Evolutionary conservation across 345 rosid genomes (phyloP), one percentile per base, ranked within the genome.

Genomic region (Camelina sativa): DNA sequence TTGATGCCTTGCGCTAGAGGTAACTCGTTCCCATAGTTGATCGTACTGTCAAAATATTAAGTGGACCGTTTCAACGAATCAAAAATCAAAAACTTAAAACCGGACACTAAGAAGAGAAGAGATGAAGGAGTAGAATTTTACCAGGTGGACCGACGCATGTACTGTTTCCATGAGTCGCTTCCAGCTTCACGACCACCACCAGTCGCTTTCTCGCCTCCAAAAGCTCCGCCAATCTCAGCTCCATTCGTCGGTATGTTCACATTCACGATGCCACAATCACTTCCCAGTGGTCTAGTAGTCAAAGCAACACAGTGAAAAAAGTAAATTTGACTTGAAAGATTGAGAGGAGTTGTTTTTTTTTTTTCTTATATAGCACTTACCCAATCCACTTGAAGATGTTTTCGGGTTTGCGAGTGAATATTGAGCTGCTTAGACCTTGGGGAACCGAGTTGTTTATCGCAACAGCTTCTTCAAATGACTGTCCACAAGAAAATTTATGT

Each of bases 141-240:
- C 99, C 99, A 92, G 51, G 97, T 95, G 11, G 98, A 88, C 38
- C 97, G 97, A 35, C 97, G 88, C 99, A 95, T 92, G 74, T 95
- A 95, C 73, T 95, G 99, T 82, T 95, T 95, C 99, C 99, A 95
- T 20, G 98, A 90, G 79, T 95, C 96, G 28, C 97, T 95, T 75
- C 99, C 99, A 25, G 97, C 97, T 86, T 92, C 99, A 65, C 97
- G 93, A 62, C 99, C 97, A 64, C 97, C 98, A 7, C 99, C 97
- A 5, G 99, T 92, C 6, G 92, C 97, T 79, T 91, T 94, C 78
- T 91, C 97, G 0, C 98, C 98, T 9, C 98, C 97, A 52, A 94
- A 91, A 37, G 97, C 97, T 53, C 98, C 98, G 8, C 98, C 97
- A 11, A 94, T 94, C 84, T 94, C 98, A 44, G 97, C 98, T 55